A percentile compares a stretch with the other conserved stretches of the same genome.
Evolutionary conservation across 1,284 basidiomycete species (phyloP).

Genomic region (Puccinia coronata): DNA sequence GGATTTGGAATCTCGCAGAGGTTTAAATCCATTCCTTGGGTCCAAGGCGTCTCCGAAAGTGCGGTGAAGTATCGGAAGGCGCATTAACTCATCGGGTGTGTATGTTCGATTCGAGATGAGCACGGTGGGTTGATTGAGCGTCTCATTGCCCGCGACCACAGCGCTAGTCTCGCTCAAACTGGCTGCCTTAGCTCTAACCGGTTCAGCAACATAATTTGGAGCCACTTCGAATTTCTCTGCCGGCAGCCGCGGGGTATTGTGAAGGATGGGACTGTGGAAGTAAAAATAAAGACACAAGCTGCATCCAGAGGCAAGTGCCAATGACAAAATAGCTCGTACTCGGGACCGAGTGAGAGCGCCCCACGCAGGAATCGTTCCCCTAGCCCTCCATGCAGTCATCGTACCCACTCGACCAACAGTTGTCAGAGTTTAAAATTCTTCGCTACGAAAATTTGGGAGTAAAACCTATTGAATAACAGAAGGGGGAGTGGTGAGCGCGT

Average conservation of each 20-base stretch:
- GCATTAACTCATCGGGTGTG: background rate
- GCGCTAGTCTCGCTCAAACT: background rate
- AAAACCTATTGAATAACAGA: too few relatives aligned
- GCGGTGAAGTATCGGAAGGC: slow-evolving; percentile 17
- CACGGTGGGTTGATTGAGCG: background rate
- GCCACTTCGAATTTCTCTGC: too few relatives aligned
- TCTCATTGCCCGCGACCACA: background rate
- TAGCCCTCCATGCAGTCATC: too few relatives aligned
- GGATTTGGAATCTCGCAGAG: slow-evolving; percentile 19
- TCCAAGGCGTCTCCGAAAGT: slow-evolving; percentile 20
- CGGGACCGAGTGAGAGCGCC: background rate
- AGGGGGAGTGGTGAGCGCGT: too few relatives aligned
- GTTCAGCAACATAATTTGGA: background rate
- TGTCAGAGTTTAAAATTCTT: too few relatives aligned
- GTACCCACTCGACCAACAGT: too few relatives aligned
- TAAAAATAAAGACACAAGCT: background rate
- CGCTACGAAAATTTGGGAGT: too few relatives aligned
- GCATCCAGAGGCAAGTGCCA: background rate
- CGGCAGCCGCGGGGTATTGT: background rate
- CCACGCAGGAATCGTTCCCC: background rate
- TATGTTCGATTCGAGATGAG: background rate
- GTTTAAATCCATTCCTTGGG: slow-evolving; percentile 1
- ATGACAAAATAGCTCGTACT: background rate
- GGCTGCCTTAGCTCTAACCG: background rate
- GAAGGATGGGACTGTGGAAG: background rate